A percentile compares a stretch with the other conserved stretches of the same genome.
These are phyloP conservation scores for Penicillium brevicompactum DNA, from an alignment of 2,329 filamentous ascomycete genomes.

Conservation along the genomic window DNA sequence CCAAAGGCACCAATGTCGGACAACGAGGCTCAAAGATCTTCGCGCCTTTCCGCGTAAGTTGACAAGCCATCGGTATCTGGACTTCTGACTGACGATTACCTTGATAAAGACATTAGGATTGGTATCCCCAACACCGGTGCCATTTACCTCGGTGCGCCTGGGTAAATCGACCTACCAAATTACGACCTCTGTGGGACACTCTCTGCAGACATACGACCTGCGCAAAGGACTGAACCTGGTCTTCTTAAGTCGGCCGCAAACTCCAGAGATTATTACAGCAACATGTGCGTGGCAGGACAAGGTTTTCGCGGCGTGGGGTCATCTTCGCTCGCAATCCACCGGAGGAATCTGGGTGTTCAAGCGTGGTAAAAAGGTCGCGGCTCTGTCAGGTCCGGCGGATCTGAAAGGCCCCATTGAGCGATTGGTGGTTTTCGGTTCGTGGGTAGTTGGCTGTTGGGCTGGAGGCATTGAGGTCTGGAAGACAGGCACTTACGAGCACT, in stretches of 20 bases:
- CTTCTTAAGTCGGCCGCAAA: constrained; percentile 90
- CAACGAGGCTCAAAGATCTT: constrained; percentile 75
- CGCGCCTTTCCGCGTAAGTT: constrained; percentile 82
- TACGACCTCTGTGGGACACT: constrained; percentile 88
- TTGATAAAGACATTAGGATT: constrained; percentile 77
- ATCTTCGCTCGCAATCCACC: constrained; percentile 39
- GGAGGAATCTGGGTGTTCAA: constrained; percentile 89
- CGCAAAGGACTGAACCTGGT: constrained; percentile 86
- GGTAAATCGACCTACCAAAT: constrained; percentile 97
- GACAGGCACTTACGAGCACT: constrained; percentile 78
- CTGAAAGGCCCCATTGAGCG: constrained; percentile 72
- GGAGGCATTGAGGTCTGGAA: constrained; percentile 90
- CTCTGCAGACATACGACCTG: constrained; percentile 93
- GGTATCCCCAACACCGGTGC: constrained; percentile 85
- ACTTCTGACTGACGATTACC: constrained; percentile 6
- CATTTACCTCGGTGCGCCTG: constrained; percentile 84
- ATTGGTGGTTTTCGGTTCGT: constrained; percentile 82
- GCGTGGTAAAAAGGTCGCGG: constrained; percentile 79
- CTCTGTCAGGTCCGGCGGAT: constrained; percentile 67
- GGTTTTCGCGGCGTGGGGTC: constrained; percentile 88
- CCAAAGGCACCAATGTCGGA: constrained; percentile 45
- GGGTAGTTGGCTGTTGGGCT: constrained; percentile 79
- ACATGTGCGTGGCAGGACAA: constrained; percentile 84
- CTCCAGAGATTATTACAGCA: constrained; percentile 80
- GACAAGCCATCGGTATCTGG: constrained; percentile 4